phyloP scores from a whole-genome alignment of 495 filamentous ascomycete genomes.

The Eremomyces bilateralis region DNA sequence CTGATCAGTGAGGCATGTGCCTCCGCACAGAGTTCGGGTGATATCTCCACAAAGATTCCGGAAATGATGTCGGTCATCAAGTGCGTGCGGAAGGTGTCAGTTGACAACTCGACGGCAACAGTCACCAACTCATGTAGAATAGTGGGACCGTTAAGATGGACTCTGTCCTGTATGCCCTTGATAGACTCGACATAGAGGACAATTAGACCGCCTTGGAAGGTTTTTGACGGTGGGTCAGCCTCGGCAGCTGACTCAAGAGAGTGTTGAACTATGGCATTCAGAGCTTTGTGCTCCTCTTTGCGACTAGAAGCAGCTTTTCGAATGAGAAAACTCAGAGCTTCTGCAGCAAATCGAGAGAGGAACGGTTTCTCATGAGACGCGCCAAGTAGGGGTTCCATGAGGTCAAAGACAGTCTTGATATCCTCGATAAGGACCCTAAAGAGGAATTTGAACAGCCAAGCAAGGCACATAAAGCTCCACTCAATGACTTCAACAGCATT shows the following conservation, averaged over 20 bases:
- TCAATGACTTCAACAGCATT: slow-evolving; percentile 61
- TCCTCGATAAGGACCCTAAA: slow-evolving; percentile 69
- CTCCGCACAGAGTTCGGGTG: no score
- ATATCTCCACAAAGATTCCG: no score
- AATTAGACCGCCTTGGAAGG: slow-evolving; percentile 77
- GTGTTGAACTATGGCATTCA: slow-evolving; percentile 45
- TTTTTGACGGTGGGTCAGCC: slow-evolving; percentile 5
- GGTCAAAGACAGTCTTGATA: slow-evolving; percentile 57
- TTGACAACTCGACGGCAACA: neutral
- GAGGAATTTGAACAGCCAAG: slow-evolving; percentile 93
- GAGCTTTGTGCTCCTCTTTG: slow-evolving; percentile 41
- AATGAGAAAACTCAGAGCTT: slow-evolving; percentile 82
- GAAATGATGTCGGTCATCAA: no score
- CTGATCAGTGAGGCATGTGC: no score
- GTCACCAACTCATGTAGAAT: slow-evolving; percentile 40
- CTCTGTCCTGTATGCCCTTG: slow-evolving; percentile 52
- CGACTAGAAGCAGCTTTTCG: slow-evolving; percentile 63
- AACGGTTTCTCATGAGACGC: slow-evolving; percentile 60
- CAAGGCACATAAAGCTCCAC: slow-evolving; percentile 88
- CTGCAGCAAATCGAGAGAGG: slow-evolving; percentile 76
- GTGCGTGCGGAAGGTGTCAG: no score
- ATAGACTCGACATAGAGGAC: slow-evolving; percentile 72
- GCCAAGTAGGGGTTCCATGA: slow-evolving; percentile 71
- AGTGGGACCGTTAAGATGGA: slow-evolving; percentile 63
- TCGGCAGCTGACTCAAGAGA: slow-evolving; percentile 43